phyloP scores from a whole-genome alignment of 148 eudicot genomes.

The Camellia japonica region DNA sequence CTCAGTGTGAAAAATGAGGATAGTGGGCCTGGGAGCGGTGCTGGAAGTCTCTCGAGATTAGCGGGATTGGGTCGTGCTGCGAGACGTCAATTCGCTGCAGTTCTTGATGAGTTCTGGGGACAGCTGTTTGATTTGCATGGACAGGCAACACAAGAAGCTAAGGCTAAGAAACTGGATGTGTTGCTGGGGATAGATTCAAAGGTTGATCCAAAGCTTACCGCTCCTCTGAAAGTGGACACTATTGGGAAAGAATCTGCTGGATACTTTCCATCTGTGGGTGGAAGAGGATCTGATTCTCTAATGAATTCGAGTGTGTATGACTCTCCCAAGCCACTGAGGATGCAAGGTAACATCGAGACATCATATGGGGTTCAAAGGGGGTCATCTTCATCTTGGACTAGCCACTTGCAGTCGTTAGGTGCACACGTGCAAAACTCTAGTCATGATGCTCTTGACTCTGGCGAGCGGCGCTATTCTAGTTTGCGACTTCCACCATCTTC shows the following conservation, averaged over 20 bases:
- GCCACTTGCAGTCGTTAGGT: slow-evolving; percentile 47
- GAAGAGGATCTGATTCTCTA: slow-evolving; percentile 42
- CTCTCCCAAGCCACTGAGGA: slow-evolving; percentile 44
- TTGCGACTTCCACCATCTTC: slow-evolving; percentile 71
- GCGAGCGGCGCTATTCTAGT: slow-evolving; percentile 81
- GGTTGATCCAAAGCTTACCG: slow-evolving; percentile 38
- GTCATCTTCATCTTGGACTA: slow-evolving; percentile 53
- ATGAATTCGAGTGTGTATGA: slow-evolving; percentile 43
- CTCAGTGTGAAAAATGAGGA: slow-evolving; percentile 74
- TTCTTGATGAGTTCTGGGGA: slow-evolving; percentile 97
- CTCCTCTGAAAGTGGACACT: slow-evolving; percentile 27
- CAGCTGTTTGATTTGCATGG: slow-evolving; percentile 95
- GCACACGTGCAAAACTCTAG: slow-evolving; percentile 42
- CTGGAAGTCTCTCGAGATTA: slow-evolving; percentile 82
- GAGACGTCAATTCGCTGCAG: slow-evolving; percentile 70
- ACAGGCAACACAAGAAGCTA: slow-evolving; percentile 66
- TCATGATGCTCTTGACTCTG: slow-evolving; percentile 35
- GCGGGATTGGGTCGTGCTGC: slow-evolving; percentile 94
- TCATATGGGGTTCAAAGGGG: slow-evolving; percentile 53
- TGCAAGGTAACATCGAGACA: slow-evolving; percentile 39
- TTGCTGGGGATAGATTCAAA: slow-evolving; percentile 56
- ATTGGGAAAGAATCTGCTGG: slow-evolving; percentile 38
- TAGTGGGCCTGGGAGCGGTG: slow-evolving; percentile 44
- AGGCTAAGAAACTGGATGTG: slow-evolving; percentile 59
- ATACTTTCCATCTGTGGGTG: slow-evolving; percentile 39